Evolutionary conservation across 305 asterid species (phyloP), one percentile per base, ranked within the genome.

Genomic region (Fraxinus nigra): DNA sequence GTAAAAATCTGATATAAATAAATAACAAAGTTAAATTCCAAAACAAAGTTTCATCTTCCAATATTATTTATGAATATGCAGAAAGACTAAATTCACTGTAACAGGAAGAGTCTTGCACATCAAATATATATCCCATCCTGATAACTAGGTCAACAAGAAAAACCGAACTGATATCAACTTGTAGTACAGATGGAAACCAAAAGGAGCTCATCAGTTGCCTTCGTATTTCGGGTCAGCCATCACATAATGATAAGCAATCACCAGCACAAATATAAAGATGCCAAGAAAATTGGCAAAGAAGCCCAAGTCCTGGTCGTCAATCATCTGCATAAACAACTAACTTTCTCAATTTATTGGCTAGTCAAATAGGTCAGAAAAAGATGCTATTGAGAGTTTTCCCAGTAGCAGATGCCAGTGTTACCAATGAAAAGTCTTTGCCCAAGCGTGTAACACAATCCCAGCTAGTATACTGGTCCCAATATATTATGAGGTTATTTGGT

Each of bases 241-340:
- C 79, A 96, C 99, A 54, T 93, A 94, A 82, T 96, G 99, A 84
- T 96, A 96, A 67, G 98, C 98, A 75, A 94, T 89, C 82, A 96
- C 98, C 87, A 96, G 89, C 59, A 86, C 85, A 79, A 96, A 93
- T 67, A 96, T 92, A 84, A 91, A 92, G 81, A 96, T 90, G n/a
- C 99, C 98, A 54, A 96, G 99, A 84, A 96, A 90, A 83, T 95
- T 95, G 93, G 99, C 99, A 72, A 95, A 87, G 90, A 95, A 95
- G 78, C 99, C 98, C 87, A 95, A 86, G 85, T 92, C 99, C 82
- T 91, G 93, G 85, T 92, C 98, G 79, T 92, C 95, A 84, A 94
- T 87, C 97, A 92, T 94, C 97, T 93, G 97, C 38, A 38, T 77
- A 34, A 74, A 76, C 0, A 85, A 80, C 37, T 48, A 18, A n/a